A percentile compares a stretch with the other conserved stretches of the same genome.
Evolutionary conservation across 805 yeast species (phyloP).

Genomic region (Kuraishia capsulata): DNA sequence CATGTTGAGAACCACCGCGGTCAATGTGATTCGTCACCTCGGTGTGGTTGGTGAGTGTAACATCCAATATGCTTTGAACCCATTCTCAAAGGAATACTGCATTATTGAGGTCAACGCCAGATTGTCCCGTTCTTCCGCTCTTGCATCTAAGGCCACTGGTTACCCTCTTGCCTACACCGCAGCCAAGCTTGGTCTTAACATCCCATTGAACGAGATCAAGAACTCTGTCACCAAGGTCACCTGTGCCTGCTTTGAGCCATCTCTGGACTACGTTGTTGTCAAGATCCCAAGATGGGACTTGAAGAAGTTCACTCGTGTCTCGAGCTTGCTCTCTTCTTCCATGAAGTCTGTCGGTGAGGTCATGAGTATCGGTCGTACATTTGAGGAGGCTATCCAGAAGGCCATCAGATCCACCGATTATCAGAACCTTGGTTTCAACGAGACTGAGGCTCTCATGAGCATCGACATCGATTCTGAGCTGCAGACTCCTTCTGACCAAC

Average conservation of each 20-base stretch:
- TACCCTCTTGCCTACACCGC: constrained; percentile 98
- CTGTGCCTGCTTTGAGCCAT: constrained; percentile 95
- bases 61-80: constrained; percentile 93
- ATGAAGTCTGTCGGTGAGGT: constrained; percentile 99
- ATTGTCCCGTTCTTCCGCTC: constrained; percentile 95
- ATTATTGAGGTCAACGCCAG: constrained; percentile 98
- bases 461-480: constrained; percentile 89
- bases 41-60: constrained; percentile 99
- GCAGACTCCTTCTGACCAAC: constrained; percentile 95
- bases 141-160: constrained; percentile 98
- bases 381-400: constrained; percentile 96
- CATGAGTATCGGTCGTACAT: constrained; percentile 95
- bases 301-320: constrained; percentile 89
- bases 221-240: constrained; percentile 92
- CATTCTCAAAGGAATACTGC: constrained; percentile 89
- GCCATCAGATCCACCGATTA: constrained; percentile 96
- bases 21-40: constrained; percentile 90
- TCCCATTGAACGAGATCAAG: constrained; percentile 82
- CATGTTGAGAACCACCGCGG: constrained; percentile 97
- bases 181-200: constrained; percentile 90
- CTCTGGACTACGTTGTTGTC: constrained; percentile 91
- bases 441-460: constrained; percentile 77
- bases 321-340: constrained; percentile 77
- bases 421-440: constrained; percentile 88
- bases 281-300: constrained; percentile 99